These are phyloP conservation scores for Volvox reticuliferus DNA, from an alignment of 139 green algal genomes.

Conservation along the genomic window DNA sequence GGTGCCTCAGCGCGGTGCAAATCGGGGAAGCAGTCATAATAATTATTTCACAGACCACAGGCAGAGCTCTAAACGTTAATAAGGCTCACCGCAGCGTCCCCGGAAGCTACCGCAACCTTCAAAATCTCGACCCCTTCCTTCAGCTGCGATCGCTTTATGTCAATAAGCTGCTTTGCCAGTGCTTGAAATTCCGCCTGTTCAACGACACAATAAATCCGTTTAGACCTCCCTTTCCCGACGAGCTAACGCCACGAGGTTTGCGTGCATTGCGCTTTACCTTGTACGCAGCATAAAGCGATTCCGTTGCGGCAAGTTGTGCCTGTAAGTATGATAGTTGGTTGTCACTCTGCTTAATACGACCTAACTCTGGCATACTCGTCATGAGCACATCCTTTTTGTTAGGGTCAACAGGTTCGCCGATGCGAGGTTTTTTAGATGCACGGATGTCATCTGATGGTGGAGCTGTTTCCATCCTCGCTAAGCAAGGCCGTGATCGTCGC, in stretches of 20 bases:
- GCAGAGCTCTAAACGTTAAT: no score
- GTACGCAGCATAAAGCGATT: constrained; percentile 27
- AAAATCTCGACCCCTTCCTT: background rate
- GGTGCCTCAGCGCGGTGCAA: no score
- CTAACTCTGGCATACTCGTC: background rate
- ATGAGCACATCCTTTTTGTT: background rate
- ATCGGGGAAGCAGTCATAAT: no score
- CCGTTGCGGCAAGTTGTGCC: constrained; percentile 10
- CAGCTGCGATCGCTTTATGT: background rate
- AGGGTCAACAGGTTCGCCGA: background rate
- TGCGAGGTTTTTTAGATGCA: background rate
- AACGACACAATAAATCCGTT: background rate
- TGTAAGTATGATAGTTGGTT: constrained; percentile 18
- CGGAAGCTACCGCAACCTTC: background rate
- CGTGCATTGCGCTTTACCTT: background rate
- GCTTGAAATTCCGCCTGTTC: background rate
- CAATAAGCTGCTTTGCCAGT: background rate
- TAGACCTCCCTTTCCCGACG: background rate
- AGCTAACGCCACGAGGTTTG: background rate
- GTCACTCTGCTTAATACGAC: background rate
- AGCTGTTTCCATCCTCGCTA: background rate
- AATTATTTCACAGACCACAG: no score
- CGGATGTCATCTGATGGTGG: background rate
- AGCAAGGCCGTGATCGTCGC: no score
- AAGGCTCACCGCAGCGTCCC: background rate